Conservation (phyloP, 1,284 basidiomycete species). For the Microbotryum silenes-acaulis region DNA sequence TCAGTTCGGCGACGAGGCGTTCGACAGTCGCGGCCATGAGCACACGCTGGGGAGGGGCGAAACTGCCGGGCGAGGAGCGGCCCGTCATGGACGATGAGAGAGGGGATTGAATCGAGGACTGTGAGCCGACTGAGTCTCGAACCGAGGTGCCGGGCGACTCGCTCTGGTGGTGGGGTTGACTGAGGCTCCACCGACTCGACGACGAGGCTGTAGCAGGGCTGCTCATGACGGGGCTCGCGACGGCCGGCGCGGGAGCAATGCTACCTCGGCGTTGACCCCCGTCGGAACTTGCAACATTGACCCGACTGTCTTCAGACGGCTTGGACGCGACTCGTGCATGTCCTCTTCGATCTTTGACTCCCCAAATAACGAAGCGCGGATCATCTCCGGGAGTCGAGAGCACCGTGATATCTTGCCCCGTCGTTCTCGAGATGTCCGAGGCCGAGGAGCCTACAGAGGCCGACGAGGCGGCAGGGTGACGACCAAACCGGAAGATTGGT, state of each 20-base stretch:
- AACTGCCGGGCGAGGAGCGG: not conserved
- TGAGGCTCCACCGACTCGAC: conserved; percentile 13
- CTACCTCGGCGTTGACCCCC: not conserved
- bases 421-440: conserved; percentile 11
- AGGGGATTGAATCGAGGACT: not conserved
- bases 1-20: conserved; percentile 79
- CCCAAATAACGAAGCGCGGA: conserved; percentile 81
- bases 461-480: conserved; percentile 16
- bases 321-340: not conserved
- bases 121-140: conserved; percentile 19
- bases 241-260: not conserved
- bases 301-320: not conserved
- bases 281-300: not conserved
- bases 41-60: conserved; percentile 6
- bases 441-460: conserved; percentile 18
- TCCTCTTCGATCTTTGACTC: conserved; percentile 34
- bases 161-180: not conserved
- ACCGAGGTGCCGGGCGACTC: conserved; percentile 20
- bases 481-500: conserved; percentile 16
- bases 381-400: conserved; percentile 57
- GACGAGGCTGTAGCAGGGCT: conserved; percentile 13
- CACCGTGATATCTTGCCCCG: conserved; percentile 29
- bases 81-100: not conserved
- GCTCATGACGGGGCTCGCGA: conserved; percentile 40
- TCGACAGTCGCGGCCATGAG: conserved; percentile 79